Conservation (phyloP, 306 rosid species). For the Cyclanthera cordifolia region DNA sequence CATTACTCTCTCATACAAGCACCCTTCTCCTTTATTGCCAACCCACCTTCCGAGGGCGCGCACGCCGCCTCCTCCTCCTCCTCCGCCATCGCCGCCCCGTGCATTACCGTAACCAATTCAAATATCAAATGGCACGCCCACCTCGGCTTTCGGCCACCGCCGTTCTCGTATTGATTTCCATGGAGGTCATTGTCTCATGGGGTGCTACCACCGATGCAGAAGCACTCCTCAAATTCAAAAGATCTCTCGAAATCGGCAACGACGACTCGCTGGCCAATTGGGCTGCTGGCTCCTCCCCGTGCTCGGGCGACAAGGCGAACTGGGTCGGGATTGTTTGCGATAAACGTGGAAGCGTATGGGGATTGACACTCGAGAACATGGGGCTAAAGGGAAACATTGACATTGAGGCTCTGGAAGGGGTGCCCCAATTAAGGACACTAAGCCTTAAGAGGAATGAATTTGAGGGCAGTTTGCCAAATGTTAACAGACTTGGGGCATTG, state of each 20-base stretch:
- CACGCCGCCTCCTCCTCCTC: background rate
- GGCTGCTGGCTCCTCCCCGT: conserved; percentile 32
- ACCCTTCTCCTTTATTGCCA: conserved; percentile 1
- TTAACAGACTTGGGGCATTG: conserved; percentile 25
- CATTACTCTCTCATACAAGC: background rate
- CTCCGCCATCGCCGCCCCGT: background rate
- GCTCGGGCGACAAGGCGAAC: conserved; percentile 19
- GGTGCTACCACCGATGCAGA: conserved; percentile 18
- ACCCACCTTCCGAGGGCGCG: background rate
- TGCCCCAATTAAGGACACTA: conserved; percentile 37
- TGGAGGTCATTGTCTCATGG: background rate
- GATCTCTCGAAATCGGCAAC: conserved; percentile 26
- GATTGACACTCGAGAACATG: conserved; percentile 50
- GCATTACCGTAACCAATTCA: background rate
- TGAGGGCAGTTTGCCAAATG: conserved; percentile 35
- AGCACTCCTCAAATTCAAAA: conserved; percentile 47
- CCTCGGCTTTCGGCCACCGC: background rate
- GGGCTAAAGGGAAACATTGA: conserved; percentile 48
- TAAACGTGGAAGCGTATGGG: conserved; percentile 38
- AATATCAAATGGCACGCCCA: background rate
- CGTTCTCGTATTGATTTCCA: background rate
- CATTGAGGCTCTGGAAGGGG: conserved; percentile 23
- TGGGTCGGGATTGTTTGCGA: conserved; percentile 54
- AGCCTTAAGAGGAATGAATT: conserved; percentile 54
- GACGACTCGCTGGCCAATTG: conserved; percentile 22